Conservation (phyloP, 73 alveolate species). For the Uronychia setigera region DNA sequence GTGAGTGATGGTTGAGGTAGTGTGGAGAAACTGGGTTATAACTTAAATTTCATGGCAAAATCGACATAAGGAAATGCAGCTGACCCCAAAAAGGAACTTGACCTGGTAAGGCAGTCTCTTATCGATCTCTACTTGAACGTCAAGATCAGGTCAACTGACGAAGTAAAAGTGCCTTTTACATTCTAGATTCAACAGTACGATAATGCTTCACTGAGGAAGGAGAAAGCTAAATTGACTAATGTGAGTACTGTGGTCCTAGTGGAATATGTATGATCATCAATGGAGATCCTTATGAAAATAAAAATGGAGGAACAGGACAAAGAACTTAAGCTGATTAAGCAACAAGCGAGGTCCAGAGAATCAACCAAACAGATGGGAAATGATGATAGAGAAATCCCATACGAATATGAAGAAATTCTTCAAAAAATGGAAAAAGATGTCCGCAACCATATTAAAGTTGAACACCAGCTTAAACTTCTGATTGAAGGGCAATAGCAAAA, state of each 20-base stretch:
- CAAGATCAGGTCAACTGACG: constrained; percentile 21
- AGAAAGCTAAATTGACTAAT: no score
- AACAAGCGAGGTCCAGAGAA: constrained; percentile 1
- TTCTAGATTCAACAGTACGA: constrained; percentile 22
- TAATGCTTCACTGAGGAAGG: no score
- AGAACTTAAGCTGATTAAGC: constrained; percentile 6
- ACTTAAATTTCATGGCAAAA: no score
- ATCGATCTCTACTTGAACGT: constrained; percentile 22
- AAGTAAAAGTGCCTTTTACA: no score
- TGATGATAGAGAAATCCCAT: background rate
- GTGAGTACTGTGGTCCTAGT: background rate
- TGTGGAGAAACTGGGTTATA: no score
- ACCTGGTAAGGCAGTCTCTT: constrained; percentile 17
- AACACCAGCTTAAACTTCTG: constrained; percentile 48
- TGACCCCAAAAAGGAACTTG: no score
- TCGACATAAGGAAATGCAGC: no score
- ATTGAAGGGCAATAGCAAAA: background rate
- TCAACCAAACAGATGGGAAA: background rate
- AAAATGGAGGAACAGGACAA: constrained; percentile 13
- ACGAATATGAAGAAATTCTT: constrained; percentile 36
- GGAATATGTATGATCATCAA: background rate
- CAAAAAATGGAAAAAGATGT: constrained; percentile 34
- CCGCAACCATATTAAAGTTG: constrained; percentile 31
- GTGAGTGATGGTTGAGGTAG: no score
- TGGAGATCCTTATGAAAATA: background rate